Evolutionary conservation across 257 asterid species (phyloP), one percentile per base, ranked within the genome.

Genomic region (Linderniella brevidens): DNA sequence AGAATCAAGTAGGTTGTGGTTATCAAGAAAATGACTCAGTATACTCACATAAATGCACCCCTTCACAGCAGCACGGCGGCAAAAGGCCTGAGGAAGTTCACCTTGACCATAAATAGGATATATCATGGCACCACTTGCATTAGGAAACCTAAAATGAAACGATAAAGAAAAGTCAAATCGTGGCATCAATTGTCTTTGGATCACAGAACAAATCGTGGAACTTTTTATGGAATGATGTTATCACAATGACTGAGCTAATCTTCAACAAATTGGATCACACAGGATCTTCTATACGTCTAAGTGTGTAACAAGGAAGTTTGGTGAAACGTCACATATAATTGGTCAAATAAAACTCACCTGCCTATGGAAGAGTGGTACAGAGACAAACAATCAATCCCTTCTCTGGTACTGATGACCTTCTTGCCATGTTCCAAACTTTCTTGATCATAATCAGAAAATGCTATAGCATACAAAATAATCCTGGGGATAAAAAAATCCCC

Each of bases 21-120:
- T 25, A 25, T 8, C 4, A 12, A 48, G 9, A 50, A 8, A 29
- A 11, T 18, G 25, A 7, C 17, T 35, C 25, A 42, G 37, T 44
- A 49, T 50, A 64, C 95, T 54, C 73, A 88, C 98, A 69, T 78
- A 62, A 49, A 71, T 71, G 79, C 93, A 80, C 49, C 96, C 95
- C 71, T 88, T 88, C 54, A 88, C 98, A 41, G 94, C 98, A 70
- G 96, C 94, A 58, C 96, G 92, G 13, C 96, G 92, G 67, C 96
- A 84, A 69, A 88, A 88, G 29, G 98, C 87, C 69, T 84, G 94
- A 43, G 94, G 84, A 53, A 88, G 79, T 66, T 80, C 94, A 56
- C 95, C 96, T 62, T 80, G 98, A 48, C 96, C 98, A 25, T 81
- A 78, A 19, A 84, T 68, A 54, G 98, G 96, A 63, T 84, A 88